Conservation (phyloP, 2,329 filamentous ascomycete genomes). For the Monosporascus sp. region DNA sequence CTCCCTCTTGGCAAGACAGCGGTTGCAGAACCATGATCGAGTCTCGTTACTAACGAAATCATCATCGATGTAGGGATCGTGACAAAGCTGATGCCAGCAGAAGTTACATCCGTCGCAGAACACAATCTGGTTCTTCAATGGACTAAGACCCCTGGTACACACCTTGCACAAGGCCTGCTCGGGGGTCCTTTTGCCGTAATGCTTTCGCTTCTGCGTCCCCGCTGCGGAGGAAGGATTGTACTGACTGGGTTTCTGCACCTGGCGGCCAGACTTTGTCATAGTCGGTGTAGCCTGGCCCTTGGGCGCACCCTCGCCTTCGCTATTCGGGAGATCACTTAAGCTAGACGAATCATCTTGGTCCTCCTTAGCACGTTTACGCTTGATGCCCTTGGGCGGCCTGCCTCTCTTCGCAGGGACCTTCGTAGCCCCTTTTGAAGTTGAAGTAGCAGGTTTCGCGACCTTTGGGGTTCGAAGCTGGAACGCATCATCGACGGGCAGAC, state of each 20-base stretch:
- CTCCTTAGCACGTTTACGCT: constrained; percentile 30
- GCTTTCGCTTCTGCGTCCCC: constrained; percentile 30
- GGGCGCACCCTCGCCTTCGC: constrained; percentile 13
- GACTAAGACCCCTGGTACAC: constrained; percentile 68
- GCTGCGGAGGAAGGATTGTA: constrained; percentile 52
- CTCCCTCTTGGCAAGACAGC: constrained; percentile 49
- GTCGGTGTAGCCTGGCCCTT: constrained; percentile 49
- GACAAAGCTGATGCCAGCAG: constrained; percentile 77
- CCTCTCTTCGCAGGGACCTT: constrained; percentile 12
- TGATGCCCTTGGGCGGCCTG: constrained; percentile 19
- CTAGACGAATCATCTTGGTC: constrained; percentile 18
- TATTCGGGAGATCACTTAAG: constrained; percentile 24
- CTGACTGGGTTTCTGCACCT: constrained; percentile 60
- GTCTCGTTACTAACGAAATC: constrained; percentile 61
- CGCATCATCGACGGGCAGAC: constrained; percentile 13
- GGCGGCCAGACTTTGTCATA: constrained; percentile 70
- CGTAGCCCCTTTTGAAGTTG: constrained; percentile 6
- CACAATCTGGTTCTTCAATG: constrained; percentile 72
- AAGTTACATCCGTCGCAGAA: constrained; percentile 79
- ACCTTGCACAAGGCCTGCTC: constrained; percentile 63
- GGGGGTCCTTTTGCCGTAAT: constrained; percentile 53
- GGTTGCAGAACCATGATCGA: constrained; percentile 66
- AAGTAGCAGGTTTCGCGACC: constrained; percentile 1
- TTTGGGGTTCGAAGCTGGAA: constrained; percentile 20
- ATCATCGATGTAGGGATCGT: constrained; percentile 68